Base-by-base conservation (phyloP, 371 early-diverging fungal species). In the Mortierella sp. region DNA sequence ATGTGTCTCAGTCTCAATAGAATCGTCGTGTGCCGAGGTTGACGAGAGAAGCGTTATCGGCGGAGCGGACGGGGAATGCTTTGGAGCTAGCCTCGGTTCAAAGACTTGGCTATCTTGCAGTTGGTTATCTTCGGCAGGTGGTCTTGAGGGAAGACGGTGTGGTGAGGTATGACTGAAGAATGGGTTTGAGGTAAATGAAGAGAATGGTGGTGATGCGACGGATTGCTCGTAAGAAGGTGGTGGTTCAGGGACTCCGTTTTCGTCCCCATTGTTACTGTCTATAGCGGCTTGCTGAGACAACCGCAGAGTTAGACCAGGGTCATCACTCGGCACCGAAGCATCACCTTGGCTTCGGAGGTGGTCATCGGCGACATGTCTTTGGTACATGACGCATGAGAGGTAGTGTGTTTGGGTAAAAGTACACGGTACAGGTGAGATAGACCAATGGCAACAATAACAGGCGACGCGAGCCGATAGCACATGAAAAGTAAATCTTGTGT, bases 191-290 rank as follows among this genome's bases (percentile, higher is more conserved):
- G 31, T 7, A 23, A 56, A 8, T 2, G 52, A 27, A 6, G 62
- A 28, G 4, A 57, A 21, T 6, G 48, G 6, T 21, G 54, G 14
- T 0, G 54, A 32, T 1, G 34, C 27, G 23, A 69, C 17, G 7
- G 69, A 61, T 28, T 69, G 62, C 28, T 69, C 69, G 46, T 69
- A 69, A 9, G 69, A 43, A 6, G 69, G 68, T 8, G 68, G 69
- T 9, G 62, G 69, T 2, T 69, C 69, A 6, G 56, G 34, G 7
- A 50, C 19, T 15, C 8, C 47, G 27, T 39, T 43, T n/a, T 53
- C 58, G n/a, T 49, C 49, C 41, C 27, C 55, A n/a, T 42, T 43
- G 32, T 49, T n/a, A 24, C 37, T 19, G 27, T 26, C 12, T 6
- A 21, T 39, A 15, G 0, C 54, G n/a, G n/a, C n/a, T n/a, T n/a